Percentiles rank a stretch among this genome's conserved stretches.
Conservation (phyloP, 805 yeast species). For the Myxozyma melibiosi region DNA sequence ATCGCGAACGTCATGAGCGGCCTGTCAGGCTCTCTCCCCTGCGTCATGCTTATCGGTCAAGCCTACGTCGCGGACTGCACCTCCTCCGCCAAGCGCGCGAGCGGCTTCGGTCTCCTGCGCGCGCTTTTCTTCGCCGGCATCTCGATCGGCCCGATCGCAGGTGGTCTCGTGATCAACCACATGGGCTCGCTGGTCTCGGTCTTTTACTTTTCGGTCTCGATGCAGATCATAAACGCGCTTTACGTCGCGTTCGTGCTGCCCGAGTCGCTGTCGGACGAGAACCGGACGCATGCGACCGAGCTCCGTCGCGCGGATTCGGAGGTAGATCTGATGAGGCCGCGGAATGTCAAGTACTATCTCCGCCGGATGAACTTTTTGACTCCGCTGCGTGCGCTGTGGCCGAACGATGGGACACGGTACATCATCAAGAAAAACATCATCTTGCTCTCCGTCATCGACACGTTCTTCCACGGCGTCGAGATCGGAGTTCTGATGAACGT, state of each 20-base stretch:
- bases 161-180: slow-evolving; percentile 31
- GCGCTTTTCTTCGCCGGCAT: slow-evolving; percentile 37
- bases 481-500: slow-evolving; percentile 22
- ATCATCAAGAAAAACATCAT: slow-evolving; percentile 20
- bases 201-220: slow-evolving; percentile 12
- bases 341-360: slow-evolving; percentile 7
- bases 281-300: slow-evolving; percentile 6
- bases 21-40: slow-evolving; percentile 62
- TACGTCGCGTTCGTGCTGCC: slow-evolving; percentile 19
- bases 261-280: slow-evolving; percentile 26
- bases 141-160: slow-evolving; percentile 37
- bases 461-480: slow-evolving; percentile 21
- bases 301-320: neutral
- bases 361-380: slow-evolving; percentile 30
- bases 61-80: slow-evolving; percentile 77
- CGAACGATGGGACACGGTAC: slow-evolving; percentile 17
- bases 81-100: slow-evolving; percentile 55
- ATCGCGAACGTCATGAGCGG: slow-evolving; percentile 51
- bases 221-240: neutral
- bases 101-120: slow-evolving; percentile 38
- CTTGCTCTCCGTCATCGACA: slow-evolving; percentile 19
- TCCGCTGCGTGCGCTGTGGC: slow-evolving; percentile 36
- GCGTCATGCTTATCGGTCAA: slow-evolving; percentile 58
- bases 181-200: slow-evolving; percentile 13
- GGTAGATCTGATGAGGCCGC: neutral